Evolutionary conservation across 805 yeast genomes (phyloP).

Genomic region (Starmerella floris): DNA sequence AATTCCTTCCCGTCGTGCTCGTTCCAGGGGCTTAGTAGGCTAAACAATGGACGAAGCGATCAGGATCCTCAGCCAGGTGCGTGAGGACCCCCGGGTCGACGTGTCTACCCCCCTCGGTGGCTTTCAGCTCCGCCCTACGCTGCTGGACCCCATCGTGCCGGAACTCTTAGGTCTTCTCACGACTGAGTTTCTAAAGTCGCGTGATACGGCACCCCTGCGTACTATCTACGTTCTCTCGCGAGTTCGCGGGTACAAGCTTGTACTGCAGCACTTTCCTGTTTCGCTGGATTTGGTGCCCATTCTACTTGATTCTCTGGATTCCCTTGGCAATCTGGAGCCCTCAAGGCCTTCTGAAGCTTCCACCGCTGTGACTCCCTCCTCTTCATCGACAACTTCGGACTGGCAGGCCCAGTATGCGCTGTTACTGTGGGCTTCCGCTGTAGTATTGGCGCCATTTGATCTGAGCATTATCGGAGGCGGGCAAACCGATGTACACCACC

Average conservation of each 20-base stretch:
- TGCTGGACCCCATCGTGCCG: slow-evolving; percentile 13
- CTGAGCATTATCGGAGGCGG: slow-evolving; percentile 34
- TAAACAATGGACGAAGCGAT: slow-evolving; percentile 1
- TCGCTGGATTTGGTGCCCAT: slow-evolving; percentile 39
- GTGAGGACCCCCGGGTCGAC: not conserved
- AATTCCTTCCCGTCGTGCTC: no score
- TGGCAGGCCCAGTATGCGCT: slow-evolving; percentile 42
- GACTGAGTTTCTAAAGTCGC: not conserved
- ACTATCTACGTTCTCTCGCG: slow-evolving; percentile 43
- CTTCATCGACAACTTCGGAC: slow-evolving; percentile 1
- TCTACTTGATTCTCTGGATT: slow-evolving; percentile 25
- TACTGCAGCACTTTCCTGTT: slow-evolving; percentile 46
- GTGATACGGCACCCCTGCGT: not conserved
- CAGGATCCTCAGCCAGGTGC: not conserved
- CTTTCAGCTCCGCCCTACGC: slow-evolving; percentile 9
- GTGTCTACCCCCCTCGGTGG: not conserved
- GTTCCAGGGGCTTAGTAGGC: no score
- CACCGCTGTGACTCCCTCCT: not conserved
- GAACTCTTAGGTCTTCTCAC: slow-evolving; percentile 3
- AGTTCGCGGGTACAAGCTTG: slow-evolving; percentile 49
- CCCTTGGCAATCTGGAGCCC: slow-evolving; percentile 2
- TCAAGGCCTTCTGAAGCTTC: not conserved
- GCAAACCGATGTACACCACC: slow-evolving; percentile 23
- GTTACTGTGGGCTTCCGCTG: slow-evolving; percentile 58
- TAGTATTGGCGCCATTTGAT: slow-evolving; percentile 63